phyloP scores from a whole-genome alignment of 768 basidiomycete genomes.

The Goffeauzyma gilvescens region DNA sequence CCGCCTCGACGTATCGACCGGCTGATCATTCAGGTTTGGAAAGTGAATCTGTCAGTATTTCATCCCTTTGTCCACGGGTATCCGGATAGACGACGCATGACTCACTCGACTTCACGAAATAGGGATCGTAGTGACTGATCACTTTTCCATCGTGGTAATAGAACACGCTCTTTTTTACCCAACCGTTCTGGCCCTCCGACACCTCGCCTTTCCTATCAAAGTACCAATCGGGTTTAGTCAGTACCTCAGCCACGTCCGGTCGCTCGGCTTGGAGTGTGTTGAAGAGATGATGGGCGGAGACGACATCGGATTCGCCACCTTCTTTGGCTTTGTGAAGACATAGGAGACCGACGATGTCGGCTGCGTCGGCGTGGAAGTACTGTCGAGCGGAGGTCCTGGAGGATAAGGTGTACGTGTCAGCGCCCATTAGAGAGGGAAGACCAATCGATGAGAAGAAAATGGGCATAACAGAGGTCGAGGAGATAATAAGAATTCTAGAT shows the following conservation, averaged over 20 bases:
- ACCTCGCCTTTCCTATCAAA: constrained; percentile 31
- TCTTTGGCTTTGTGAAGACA: constrained; percentile 27
- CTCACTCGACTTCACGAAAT: constrained; percentile 21
- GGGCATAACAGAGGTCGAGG: too few relatives aligned
- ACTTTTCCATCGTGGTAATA: constrained; percentile 21
- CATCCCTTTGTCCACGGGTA: background rate
- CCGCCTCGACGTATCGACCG: constrained; percentile 18
- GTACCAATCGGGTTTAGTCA: constrained; percentile 27
- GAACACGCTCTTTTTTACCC: constrained; percentile 16
- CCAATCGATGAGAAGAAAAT: too few relatives aligned
- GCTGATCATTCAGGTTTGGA: constrained; percentile 7
- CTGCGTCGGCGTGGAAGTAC: constrained; percentile 27
- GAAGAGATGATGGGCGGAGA: constrained; percentile 25
- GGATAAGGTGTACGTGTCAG: constrained; percentile 1
- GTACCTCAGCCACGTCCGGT: constrained; percentile 23
- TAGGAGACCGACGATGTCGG: constrained; percentile 30
- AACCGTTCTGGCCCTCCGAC: constrained; percentile 22
- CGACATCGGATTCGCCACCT: constrained; percentile 29
- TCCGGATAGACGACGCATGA: background rate
- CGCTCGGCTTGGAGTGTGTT: constrained; percentile 26
- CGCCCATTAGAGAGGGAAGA: too few relatives aligned
- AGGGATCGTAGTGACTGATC: constrained; percentile 21
- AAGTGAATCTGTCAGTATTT: background rate
- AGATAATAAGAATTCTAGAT: too few relatives aligned
- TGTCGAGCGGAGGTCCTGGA: constrained; percentile 24